Base-by-base conservation (phyloP, 169 alveolate genomes). In the Plasmodium relictum region DNA sequence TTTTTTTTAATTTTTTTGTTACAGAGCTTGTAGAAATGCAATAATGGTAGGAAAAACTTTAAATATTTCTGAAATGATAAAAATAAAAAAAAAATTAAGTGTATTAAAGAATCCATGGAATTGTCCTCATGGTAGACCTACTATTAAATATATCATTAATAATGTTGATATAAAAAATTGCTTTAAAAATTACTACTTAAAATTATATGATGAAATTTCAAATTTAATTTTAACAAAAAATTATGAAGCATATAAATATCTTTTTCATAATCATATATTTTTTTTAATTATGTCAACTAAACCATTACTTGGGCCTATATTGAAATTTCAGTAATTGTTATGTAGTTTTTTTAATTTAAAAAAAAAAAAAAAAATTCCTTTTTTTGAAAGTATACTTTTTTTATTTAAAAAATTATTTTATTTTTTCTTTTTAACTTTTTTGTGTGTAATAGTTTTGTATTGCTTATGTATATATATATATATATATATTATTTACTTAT, bases 121-220 rank as follows among this genome's bases (percentile, higher is more conserved):
- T 92, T 99, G 99, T 88, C 99, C 99, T 37, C 99, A 99, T 93
- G 99, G 99, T 5, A 93, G 99, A 58, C 99, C 99, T 5, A 98
- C 99, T n/a, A 96, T 99, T 70, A 94, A 94, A 58, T 92, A 94
- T 61, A 88, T 94, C 3, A 74, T 74, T 9, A 80, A 80, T 41
- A 52, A 66, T 54, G 54, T 80, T 42, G 90, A 80, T 26, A 52
- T 80, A 50, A 50, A 80, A 68, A 80, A 44, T 18, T 80, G 66
- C 50, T 80, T 52, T 72, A 42, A 68, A 80, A 68, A 80, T 58
- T 80, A 80, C 61, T 80, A 80, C 61, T 31, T 56, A 68, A 80
- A 80, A 20, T 61, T 80, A 37, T 80, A 80, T 45, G 90, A 80
- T 31, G 90, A 80, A 68, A 68, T 80, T 31, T 52, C 90, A 31